These are phyloP conservation scores for Kazachstania taianensis DNA, from an alignment of 805 yeast genomes.

Conservation along the genomic window DNA sequence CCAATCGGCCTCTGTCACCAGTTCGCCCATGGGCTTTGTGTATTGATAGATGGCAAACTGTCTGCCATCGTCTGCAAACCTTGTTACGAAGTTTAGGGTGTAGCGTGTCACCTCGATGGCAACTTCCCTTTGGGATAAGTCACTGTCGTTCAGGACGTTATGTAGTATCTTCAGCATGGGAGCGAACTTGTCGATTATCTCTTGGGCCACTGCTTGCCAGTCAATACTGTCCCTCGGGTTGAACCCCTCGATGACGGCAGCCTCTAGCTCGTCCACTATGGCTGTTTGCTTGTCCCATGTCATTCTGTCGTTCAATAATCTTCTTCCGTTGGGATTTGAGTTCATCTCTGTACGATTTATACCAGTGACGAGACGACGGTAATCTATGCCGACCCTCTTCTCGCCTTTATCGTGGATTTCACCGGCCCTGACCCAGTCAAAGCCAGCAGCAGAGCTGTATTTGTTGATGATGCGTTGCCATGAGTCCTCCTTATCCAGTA, in stretches of 20 bases:
- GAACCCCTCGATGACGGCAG: conserved; percentile 22
- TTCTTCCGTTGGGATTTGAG: conserved; percentile 39
- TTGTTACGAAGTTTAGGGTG: conserved; percentile 37
- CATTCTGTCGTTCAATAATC: conserved; percentile 30
- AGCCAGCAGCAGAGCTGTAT: conserved; percentile 29
- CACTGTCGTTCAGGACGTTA: conserved; percentile 24
- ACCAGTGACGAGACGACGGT: conserved; percentile 42
- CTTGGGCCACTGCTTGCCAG: conserved; percentile 46
- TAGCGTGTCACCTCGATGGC: conserved; percentile 31
- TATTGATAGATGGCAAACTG: conserved; percentile 37
- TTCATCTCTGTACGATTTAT: conserved; percentile 39
- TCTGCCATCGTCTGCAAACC: conserved; percentile 32
- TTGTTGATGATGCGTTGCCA: conserved; percentile 15
- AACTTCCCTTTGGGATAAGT: conserved; percentile 9
- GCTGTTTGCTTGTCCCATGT: conserved; percentile 28
- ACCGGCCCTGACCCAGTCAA: conserved; percentile 41
- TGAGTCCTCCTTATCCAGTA: conserved; percentile 18
- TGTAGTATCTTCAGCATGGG: conserved; percentile 39
- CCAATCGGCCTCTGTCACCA: conserved; percentile 34
- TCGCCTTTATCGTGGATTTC: conserved; percentile 40
- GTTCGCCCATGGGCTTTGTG: conserved; percentile 33
- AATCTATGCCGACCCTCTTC: conserved; percentile 40
- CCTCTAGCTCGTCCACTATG: conserved; percentile 31
- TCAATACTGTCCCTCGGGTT: conserved; percentile 37
- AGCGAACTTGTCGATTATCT: conserved; percentile 42